Evolutionary conservation across 345 rosid species (phyloP).

Genomic region (Ceriops decandra): DNA sequence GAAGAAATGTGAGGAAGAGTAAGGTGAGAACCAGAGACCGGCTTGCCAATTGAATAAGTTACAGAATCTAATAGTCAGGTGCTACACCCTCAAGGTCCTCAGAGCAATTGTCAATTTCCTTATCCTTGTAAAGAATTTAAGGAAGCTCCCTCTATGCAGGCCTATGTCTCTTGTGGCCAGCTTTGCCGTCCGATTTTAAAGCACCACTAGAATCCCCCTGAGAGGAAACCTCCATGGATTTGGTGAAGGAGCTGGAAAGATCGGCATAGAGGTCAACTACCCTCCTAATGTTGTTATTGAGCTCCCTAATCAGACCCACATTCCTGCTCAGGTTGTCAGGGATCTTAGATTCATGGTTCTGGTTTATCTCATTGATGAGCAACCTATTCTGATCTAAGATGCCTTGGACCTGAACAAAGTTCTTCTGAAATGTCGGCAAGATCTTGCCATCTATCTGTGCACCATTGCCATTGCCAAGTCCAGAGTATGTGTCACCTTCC

Average conservation of each 20-base stretch:
- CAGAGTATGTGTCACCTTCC: slow-evolving; percentile 65
- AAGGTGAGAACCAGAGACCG: slow-evolving; percentile 20
- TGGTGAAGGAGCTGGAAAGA: slow-evolving; percentile 61
- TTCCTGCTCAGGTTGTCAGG: slow-evolving; percentile 67
- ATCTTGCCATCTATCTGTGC: slow-evolving; percentile 51
- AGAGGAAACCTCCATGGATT: slow-evolving; percentile 58
- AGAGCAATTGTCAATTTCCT: slow-evolving; percentile 26
- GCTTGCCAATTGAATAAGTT: slow-evolving; percentile 18
- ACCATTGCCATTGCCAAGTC: slow-evolving; percentile 49
- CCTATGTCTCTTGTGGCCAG: slow-evolving; percentile 52
- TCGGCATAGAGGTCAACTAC: slow-evolving; percentile 66
- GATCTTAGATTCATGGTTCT: slow-evolving; percentile 70
- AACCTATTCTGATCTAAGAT: slow-evolving; percentile 66
- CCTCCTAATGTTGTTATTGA: slow-evolving; percentile 74
- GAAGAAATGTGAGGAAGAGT: slow-evolving; percentile 18
- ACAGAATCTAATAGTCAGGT: slow-evolving; percentile 33
- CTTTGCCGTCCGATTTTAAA: slow-evolving; percentile 53
- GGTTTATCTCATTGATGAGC: slow-evolving; percentile 72
- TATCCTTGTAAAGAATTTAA: slow-evolving; percentile 22
- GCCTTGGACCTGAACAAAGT: slow-evolving; percentile 64
- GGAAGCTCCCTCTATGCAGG: slow-evolving; percentile 27
- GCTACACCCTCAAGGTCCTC: slow-evolving; percentile 26
- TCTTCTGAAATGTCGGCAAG: slow-evolving; percentile 65
- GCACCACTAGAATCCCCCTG: slow-evolving; percentile 61
- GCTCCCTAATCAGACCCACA: slow-evolving; percentile 72